These are phyloP conservation scores for Triticum timopheevii DNA, from an alignment of 176 grass and related monocot genomes.

Conservation along the genomic window DNA sequence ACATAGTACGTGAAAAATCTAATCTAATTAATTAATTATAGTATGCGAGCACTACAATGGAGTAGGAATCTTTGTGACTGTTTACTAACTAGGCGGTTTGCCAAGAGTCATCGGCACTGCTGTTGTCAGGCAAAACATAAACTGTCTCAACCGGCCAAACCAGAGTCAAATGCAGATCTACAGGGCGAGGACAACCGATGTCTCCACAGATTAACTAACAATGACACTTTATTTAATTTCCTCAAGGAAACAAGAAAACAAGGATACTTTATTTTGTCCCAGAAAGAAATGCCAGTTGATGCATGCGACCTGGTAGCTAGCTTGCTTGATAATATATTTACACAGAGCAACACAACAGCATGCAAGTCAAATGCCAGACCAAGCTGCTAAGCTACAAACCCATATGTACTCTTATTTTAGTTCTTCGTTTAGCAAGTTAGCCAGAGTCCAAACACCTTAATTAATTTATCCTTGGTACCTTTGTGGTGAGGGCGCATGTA, in stretches of 20 bases:
- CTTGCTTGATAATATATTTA: neutral
- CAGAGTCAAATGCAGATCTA: slow-evolving; percentile 49
- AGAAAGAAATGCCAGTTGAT: slow-evolving; percentile 9
- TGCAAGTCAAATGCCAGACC: slow-evolving; percentile 5
- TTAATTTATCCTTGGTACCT: slow-evolving; percentile 14
- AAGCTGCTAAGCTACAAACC: slow-evolving; percentile 20
- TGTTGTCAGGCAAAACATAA: slow-evolving; percentile 12
- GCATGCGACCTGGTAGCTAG: neutral
- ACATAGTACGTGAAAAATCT: neutral
- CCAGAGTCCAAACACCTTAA: slow-evolving; percentile 9
- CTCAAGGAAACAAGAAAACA: neutral
- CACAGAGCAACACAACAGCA: neutral
- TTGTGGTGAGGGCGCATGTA: neutral
- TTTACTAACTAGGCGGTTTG: neutral
- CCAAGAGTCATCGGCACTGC: neutral
- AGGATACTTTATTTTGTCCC: neutral
- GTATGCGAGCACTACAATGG: slow-evolving; percentile 7
- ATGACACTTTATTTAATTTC: neutral
- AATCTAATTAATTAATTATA: neutral
- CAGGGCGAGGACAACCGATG: neutral
- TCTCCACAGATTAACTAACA: slow-evolving; percentile 26
- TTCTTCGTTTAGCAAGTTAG: neutral
- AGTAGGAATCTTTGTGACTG: slow-evolving; percentile 37
- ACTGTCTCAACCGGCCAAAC: slow-evolving; percentile 19
- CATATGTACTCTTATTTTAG: neutral